These are phyloP conservation scores for Lasiosphaeris hirsuta DNA, from an alignment of 495 filamentous ascomycete genomes.

Conservation along the genomic window DNA sequence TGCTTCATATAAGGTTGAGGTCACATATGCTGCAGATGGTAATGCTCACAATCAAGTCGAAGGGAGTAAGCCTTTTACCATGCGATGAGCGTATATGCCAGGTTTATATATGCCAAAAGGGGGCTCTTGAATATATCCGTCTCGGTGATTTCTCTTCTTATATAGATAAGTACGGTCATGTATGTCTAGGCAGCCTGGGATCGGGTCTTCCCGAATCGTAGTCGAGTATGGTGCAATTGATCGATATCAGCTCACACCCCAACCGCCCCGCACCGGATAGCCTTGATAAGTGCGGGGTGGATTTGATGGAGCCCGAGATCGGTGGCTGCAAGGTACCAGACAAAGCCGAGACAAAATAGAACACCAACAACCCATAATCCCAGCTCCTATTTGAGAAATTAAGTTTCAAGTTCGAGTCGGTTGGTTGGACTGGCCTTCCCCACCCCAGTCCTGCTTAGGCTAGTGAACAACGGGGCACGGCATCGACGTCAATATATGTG, in stretches of 20 bases:
- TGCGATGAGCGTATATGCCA: no score
- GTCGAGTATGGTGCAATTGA: constrained; percentile 30
- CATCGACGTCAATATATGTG: no score
- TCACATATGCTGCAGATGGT: neutral
- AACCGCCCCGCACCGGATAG: constrained; percentile 15
- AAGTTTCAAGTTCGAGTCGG: no score
- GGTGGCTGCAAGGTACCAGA: no score
- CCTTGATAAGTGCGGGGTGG: constrained; percentile 17
- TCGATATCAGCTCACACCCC: constrained; percentile 22
- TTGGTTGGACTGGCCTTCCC: no score
- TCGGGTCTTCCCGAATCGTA: constrained; percentile 9
- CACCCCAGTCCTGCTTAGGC: no score
- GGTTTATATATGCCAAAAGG: neutral
- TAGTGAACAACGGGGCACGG: no score
- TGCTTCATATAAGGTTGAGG: neutral
- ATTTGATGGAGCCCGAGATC: neutral
- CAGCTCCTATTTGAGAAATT: no score
- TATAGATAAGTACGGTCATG: neutral
- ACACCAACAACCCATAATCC: no score
- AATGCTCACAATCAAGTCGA: neutral
- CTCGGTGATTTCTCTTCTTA: neutral
- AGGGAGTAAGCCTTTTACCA: neutral
- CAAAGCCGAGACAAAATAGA: no score
- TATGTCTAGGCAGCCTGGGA: neutral
- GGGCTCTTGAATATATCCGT: neutral